These are phyloP conservation scores for Rubroshorea leprosula DNA, from an alignment of 345 rosid genomes.

Conservation along the genomic window DNA sequence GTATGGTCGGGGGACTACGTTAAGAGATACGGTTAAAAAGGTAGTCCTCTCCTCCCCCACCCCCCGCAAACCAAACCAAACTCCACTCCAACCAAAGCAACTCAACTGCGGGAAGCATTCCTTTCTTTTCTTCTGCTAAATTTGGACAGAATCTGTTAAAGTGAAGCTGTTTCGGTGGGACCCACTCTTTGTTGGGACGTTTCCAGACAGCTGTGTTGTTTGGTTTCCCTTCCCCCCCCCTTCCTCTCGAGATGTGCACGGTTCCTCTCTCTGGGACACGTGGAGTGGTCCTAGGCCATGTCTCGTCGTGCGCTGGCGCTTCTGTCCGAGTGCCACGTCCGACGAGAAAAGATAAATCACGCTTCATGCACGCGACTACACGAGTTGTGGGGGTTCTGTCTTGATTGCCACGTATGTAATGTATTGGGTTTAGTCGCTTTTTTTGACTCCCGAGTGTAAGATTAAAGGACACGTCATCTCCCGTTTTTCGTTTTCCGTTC, in stretches of 20 bases:
- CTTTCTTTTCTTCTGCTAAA: conserved; percentile 24
- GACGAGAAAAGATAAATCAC: not conserved
- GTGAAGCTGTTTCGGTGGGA: conserved; percentile 18
- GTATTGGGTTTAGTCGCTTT: not conserved
- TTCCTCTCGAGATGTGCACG: conserved; percentile 40
- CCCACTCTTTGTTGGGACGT: conserved; percentile 40
- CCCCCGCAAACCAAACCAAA: no score
- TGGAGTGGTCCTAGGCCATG: conserved; percentile 11
- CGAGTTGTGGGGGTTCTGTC: conserved; percentile 5
- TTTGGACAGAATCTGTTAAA: conserved; percentile 38
- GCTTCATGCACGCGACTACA: not conserved
- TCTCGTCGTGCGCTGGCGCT: not conserved
- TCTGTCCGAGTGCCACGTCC: conserved; percentile 11
- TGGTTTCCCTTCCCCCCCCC: no score
- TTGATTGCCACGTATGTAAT: not conserved
- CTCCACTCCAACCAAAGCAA: no score
- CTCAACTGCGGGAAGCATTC: conserved; percentile 1
- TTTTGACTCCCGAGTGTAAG: not conserved
- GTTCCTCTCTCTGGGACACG: conserved; percentile 36
- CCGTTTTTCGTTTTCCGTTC: not conserved
- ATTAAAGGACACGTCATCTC: not conserved
- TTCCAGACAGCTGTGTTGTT: conserved; percentile 42
- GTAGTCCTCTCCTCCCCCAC: no score
- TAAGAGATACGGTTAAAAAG: not conserved
- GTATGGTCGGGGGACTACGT: no score